A percentile compares a stretch with the other conserved stretches of the same genome.
These are phyloP conservation scores for Rhizophagus prolifer DNA, from an alignment of 192 early-diverging fungal species.

Conservation along the genomic window DNA sequence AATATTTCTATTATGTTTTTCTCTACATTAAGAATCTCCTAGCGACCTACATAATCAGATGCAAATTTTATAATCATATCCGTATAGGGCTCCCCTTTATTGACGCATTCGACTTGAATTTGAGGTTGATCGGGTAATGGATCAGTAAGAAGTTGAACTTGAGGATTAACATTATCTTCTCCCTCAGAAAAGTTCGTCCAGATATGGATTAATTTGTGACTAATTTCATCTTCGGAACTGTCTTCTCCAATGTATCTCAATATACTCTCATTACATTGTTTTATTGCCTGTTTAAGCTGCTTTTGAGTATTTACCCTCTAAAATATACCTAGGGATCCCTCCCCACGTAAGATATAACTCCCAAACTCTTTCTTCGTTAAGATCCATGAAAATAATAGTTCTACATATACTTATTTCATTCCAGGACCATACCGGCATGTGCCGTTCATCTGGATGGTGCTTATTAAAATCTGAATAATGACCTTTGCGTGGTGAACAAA, in stretches of 20 bases:
- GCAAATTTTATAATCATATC: slow-evolving; percentile 5
- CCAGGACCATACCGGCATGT: not conserved
- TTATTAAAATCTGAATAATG: not conserved
- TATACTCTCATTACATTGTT: not conserved
- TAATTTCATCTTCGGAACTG: not conserved
- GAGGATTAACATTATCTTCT: too few relatives aligned
- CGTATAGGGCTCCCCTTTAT: not conserved
- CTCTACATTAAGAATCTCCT: not conserved
- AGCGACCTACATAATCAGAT: not conserved
- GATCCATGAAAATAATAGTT: not conserved
- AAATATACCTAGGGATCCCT: slow-evolving; percentile 8
- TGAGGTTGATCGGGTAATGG: too few relatives aligned
- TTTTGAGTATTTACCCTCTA: slow-evolving; percentile 1
- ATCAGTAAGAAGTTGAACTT: too few relatives aligned
- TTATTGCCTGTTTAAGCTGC: not conserved
- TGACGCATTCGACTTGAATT: too few relatives aligned
- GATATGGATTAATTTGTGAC: not conserved
- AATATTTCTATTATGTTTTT: not conserved
- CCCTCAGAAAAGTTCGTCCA: not conserved
- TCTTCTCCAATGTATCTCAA: not conserved
- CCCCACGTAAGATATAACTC: not conserved
- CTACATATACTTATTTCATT: not conserved
- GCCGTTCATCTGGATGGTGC: not conserved
- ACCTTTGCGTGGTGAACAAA: not conserved
- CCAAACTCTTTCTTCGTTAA: not conserved